Evolutionary conservation across 768 basidiomycete genomes (phyloP).

Genomic region (Leucosporidium scottii): DNA sequence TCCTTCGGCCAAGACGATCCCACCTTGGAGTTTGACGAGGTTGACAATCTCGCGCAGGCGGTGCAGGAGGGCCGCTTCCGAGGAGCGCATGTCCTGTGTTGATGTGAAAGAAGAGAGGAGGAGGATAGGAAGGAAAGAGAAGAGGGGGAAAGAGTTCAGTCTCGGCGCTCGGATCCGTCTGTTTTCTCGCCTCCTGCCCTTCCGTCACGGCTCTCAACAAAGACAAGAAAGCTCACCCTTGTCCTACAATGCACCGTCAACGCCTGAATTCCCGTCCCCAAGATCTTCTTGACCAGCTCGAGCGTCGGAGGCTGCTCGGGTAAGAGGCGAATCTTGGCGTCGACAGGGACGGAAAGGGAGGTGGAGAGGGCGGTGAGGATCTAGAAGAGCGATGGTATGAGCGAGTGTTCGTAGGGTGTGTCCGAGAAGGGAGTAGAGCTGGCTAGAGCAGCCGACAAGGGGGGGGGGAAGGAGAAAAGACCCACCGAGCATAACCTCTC

Average conservation of each 20-base stretch:
- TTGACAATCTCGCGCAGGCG: slow-evolving; percentile 78
- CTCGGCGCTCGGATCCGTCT: too few species aligned
- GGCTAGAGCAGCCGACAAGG: too few species aligned
- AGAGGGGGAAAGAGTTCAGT: too few species aligned
- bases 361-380: slow-evolving; percentile 71
- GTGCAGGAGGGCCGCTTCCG: slow-evolving; percentile 68
- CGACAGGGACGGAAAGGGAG: slow-evolving; percentile 78
- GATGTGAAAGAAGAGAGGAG: too few species aligned
- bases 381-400: slow-evolving; percentile 34
- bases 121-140: too few species aligned
- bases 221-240: not conserved
- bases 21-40: slow-evolving; percentile 56
- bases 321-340: slow-evolving; percentile 85
- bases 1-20: not conserved
- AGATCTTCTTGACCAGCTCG: slow-evolving; percentile 77
- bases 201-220: too few species aligned
- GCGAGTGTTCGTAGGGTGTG: not conserved
- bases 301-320: slow-evolving; percentile 72
- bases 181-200: too few species aligned
- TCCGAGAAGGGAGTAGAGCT: too few species aligned
- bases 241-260: slow-evolving; percentile 95
- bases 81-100: slow-evolving; percentile 69
- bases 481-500: slow-evolving; percentile 62
- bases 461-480: too few species aligned
- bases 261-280: slow-evolving; percentile 76